These are phyloP conservation scores for Cercospora berteroae DNA, from an alignment of 2,329 filamentous ascomycete species.

Conservation along the genomic window DNA sequence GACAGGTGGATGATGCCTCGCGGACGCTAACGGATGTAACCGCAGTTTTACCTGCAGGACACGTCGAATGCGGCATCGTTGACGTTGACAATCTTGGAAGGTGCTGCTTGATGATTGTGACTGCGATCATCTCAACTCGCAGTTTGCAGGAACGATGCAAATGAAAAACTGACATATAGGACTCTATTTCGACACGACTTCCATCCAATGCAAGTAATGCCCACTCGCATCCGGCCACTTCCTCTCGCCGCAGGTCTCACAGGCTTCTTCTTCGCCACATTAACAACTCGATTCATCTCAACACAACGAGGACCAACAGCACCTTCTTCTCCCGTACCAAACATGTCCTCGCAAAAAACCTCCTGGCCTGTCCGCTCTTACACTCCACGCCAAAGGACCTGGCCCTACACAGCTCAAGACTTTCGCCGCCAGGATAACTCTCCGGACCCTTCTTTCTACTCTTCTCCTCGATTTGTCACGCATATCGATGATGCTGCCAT, in stretches of 20 bases:
- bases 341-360: not conserved
- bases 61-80: not conserved
- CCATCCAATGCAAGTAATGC: conserved; percentile 14
- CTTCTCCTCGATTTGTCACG: conserved; percentile 50
- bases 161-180: not conserved
- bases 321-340: not conserved
- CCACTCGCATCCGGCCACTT: conserved; percentile 15
- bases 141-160: not conserved
- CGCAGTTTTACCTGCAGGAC: not conserved
- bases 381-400: conserved; percentile 34
- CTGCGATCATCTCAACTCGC: not conserved
- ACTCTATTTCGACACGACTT: not conserved
- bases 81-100: not conserved
- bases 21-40: not conserved
- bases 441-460: conserved; percentile 42
- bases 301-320: not conserved
- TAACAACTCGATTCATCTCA: conserved; percentile 2
- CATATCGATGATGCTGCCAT: conserved; percentile 56
- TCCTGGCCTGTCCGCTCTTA: conserved; percentile 30
- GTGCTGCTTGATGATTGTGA: not conserved
- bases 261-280: conserved; percentile 17
- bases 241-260: conserved; percentile 20
- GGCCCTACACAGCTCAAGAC: conserved; percentile 40
- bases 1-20: not conserved
- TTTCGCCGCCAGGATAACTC: conserved; percentile 43